Base-by-base conservation (phyloP, 345 rosid species). In the Eucalyptus paniculata region DNA sequence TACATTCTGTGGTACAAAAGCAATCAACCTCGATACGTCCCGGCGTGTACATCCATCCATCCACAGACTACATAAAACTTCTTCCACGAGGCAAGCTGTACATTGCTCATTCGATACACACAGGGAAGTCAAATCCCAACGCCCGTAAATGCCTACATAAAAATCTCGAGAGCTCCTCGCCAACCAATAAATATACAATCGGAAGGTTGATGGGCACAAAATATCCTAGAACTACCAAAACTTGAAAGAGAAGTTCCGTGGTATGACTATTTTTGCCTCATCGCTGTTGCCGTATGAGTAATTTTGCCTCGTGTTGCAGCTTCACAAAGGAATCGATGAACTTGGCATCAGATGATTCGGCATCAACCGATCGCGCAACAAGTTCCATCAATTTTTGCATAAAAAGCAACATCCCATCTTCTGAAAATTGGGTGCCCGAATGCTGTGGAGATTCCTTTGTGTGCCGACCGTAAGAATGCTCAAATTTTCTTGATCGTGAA, bases 401-500 rank as follows among this genome's bases (percentile, higher is more conserved):
- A 80, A 93, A 72, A 50, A 28, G 93, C 56, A 7, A 91, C 92
- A 92, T 88, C 86, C 89, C 77, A 49, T 92, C 62, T 18, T 50
- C 92, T 47, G 42, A 85, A 65, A 24, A 56, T 87, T 88, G 91
- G n/a, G n/a, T 67, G 37, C 49, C 44, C 53, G 50, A 81, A 7
- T 86, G 90, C 12, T 87, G 88, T 88, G 88, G 89, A 14, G 69
- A 58, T 45, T 88, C 88, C 88, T 91, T 91, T 37, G 58, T 85
- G n/a, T 87, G 92, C 86, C 89, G 91, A 90, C 96, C 98, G 44
- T 95, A 95, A 15, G 90, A 80, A 56, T 92, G 93, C 91, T 96
- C 99, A 87, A 98, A 96, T 87, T 96, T 96, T 91, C 89, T 90
- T 54, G 99, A 98, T 91, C 95, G 97, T 4, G 82, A 86, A 90